phyloP scores from a whole-genome alignment of 2,329 filamentous ascomycete species.

The Fusarium avenaceum region DNA sequence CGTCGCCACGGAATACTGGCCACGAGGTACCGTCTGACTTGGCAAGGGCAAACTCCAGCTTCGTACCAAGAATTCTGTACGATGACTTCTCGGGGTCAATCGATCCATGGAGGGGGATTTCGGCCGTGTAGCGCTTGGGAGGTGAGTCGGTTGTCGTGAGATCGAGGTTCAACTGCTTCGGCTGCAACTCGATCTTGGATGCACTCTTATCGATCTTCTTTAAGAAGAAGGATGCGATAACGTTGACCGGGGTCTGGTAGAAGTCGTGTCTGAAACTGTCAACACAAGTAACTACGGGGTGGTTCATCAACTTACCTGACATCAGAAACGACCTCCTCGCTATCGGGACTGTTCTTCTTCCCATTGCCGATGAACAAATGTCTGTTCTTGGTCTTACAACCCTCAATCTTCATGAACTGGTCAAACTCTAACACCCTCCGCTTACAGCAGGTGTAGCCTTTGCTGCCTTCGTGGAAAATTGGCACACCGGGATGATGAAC shows the following conservation, averaged over 20 bases:
- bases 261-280: constrained; percentile 74
- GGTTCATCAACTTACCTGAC: constrained; percentile 71
- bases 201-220: constrained; percentile 94
- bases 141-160: constrained; percentile 84
- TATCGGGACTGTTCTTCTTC: constrained; percentile 68
- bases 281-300: constrained; percentile 6
- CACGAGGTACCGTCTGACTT: constrained; percentile 83
- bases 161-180: constrained; percentile 78
- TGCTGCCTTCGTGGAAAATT: constrained; percentile 98
- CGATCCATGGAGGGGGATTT: constrained; percentile 79
- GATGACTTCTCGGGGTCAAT: constrained; percentile 82
- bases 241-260: constrained; percentile 88
- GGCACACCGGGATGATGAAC: constrained; percentile 90
- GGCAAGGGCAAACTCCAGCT: constrained; percentile 83
- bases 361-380: constrained; percentile 89
- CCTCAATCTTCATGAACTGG: constrained; percentile 95
- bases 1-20: constrained; percentile 86
- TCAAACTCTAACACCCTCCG: constrained; percentile 95
- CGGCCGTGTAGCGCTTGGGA: constrained; percentile 81
- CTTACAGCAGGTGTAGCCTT: constrained; percentile 98
- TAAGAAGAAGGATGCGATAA: constrained; percentile 93
- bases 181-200: constrained; percentile 78
- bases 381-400: constrained; percentile 83
- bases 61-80: constrained; percentile 88
- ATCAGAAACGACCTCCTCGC: constrained; percentile 82